These are phyloP conservation scores for Dioscorea dumetorum DNA, from an alignment of 106 monocot species.

Conservation along the genomic window DNA sequence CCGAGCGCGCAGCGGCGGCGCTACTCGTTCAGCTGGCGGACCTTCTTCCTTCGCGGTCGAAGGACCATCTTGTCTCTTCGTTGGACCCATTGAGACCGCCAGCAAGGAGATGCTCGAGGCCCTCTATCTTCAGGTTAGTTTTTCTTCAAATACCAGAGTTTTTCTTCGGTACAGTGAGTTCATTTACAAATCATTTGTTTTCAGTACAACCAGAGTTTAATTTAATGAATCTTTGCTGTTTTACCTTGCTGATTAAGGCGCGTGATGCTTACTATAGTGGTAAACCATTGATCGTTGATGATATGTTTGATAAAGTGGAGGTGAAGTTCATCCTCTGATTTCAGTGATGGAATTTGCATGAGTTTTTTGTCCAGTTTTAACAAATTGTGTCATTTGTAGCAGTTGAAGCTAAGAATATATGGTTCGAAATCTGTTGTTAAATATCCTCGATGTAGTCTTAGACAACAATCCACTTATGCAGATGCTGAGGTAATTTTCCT, in stretches of 20 bases:
- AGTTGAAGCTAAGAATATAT: constrained; percentile 82
- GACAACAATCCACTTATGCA: constrained; percentile 76
- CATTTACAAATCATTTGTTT: no score
- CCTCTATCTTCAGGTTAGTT: constrained; percentile 72
- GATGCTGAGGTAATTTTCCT: constrained; percentile 82
- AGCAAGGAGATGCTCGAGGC: constrained; percentile 97
- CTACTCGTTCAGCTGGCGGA: background rate
- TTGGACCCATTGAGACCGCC: constrained; percentile 85
- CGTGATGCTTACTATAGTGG: constrained; percentile 94
- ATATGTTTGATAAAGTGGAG: constrained; percentile 99
- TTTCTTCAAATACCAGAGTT: background rate
- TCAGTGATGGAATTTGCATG: background rate
- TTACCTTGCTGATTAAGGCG: constrained; percentile 39
- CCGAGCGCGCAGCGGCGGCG: constrained; percentile 4
- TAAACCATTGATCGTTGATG: constrained; percentile 81
- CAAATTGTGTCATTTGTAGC: constrained; percentile 4
- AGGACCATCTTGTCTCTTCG: constrained; percentile 93
- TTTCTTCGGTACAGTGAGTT: no score
- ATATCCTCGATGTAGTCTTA: constrained; percentile 94
- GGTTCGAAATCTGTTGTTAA: constrained; percentile 91
- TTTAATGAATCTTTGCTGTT: no score
- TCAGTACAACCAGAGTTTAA: no score
- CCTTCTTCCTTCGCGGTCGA: constrained; percentile 25
- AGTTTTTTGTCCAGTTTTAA: background rate
- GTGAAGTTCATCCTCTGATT: constrained; percentile 18